Evolutionary conservation across 352 stramenopile species (phyloP).

Genomic region (Pythium vanterpoolii): DNA sequence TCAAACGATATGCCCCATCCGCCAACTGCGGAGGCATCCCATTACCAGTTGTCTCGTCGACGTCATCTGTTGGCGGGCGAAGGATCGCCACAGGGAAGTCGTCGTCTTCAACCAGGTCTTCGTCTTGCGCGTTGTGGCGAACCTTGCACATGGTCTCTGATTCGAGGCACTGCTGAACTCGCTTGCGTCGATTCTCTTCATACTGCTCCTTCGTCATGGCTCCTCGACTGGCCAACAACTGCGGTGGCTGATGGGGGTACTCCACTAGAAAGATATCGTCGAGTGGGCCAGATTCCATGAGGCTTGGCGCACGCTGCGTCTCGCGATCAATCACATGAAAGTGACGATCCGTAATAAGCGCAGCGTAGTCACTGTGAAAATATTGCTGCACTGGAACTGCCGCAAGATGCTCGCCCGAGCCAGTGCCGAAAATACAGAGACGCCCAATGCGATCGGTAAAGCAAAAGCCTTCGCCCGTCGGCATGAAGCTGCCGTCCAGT

Average conservation of each 20-base stretch:
- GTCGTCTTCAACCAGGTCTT: slow-evolving; percentile 38
- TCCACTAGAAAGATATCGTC: slow-evolving; percentile 70
- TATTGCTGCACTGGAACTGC: slow-evolving; percentile 61
- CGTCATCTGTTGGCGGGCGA: background rate
- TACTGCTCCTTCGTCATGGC: slow-evolving; percentile 41
- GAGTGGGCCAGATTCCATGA: slow-evolving; percentile 78
- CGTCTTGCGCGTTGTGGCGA: slow-evolving; percentile 39
- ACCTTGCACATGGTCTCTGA: slow-evolving; percentile 65
- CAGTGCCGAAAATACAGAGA: slow-evolving; percentile 50
- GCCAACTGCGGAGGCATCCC: slow-evolving; percentile 3
- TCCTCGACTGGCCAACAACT: slow-evolving; percentile 39
- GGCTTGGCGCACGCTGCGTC: slow-evolving; percentile 80
- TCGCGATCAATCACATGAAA: slow-evolving; percentile 89
- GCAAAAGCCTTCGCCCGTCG: slow-evolving; percentile 36
- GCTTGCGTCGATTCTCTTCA: slow-evolving; percentile 56
- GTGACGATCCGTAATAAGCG: slow-evolving; percentile 82
- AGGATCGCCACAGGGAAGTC: slow-evolving; percentile 53
- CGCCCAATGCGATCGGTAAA: slow-evolving; percentile 52
- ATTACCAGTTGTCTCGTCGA: background rate
- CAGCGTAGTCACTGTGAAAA: slow-evolving; percentile 89
- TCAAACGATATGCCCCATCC: slow-evolving; percentile 56
- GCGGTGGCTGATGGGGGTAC: slow-evolving; percentile 74
- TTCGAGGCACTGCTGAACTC: slow-evolving; percentile 63
- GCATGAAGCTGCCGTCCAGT: slow-evolving; percentile 43
- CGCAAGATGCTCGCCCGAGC: slow-evolving; percentile 31